Conservation (phyloP, 2,329 filamentous ascomycete species). For the Ceratocystis cacaofunesta region DNA sequence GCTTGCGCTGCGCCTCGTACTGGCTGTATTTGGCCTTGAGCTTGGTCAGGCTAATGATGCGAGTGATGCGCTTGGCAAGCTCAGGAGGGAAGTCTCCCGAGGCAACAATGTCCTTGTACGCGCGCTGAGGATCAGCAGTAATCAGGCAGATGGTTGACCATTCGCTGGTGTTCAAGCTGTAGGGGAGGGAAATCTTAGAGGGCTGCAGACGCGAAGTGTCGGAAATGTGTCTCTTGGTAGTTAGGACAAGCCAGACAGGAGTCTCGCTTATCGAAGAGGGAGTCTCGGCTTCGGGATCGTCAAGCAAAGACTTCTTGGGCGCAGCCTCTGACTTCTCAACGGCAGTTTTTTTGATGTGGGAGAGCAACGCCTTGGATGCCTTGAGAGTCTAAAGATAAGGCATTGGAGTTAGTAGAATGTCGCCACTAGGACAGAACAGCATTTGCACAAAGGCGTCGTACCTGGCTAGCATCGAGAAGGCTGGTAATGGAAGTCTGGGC, state of each 20-base stretch:
- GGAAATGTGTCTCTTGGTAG: conserved; percentile 49
- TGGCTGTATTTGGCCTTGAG: conserved; percentile 69
- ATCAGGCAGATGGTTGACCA: conserved; percentile 70
- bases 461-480: conserved; percentile 11
- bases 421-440: neutral
- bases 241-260: conserved; percentile 47
- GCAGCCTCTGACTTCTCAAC: conserved; percentile 32
- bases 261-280: conserved; percentile 28
- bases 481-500: conserved; percentile 8
- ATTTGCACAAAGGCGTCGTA: neutral
- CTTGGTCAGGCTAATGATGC: conserved; percentile 70
- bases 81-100: conserved; percentile 54
- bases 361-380: conserved; percentile 46
- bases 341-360: conserved; percentile 44
- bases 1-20: conserved; percentile 74
- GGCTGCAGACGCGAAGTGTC: conserved; percentile 73
- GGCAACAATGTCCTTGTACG: conserved; percentile 78
- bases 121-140: conserved; percentile 63
- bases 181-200: conserved; percentile 63
- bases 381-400: conserved; percentile 36
- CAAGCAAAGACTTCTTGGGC: conserved; percentile 42
- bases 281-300: conserved; percentile 27
- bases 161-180: conserved; percentile 54
- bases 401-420: neutral
- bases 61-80: conserved; percentile 52